Evolutionary conservation across 768 basidiomycete species (phyloP), one percentile per base, ranked within the genome.

Genomic region (Leccinum imitatum): DNA sequence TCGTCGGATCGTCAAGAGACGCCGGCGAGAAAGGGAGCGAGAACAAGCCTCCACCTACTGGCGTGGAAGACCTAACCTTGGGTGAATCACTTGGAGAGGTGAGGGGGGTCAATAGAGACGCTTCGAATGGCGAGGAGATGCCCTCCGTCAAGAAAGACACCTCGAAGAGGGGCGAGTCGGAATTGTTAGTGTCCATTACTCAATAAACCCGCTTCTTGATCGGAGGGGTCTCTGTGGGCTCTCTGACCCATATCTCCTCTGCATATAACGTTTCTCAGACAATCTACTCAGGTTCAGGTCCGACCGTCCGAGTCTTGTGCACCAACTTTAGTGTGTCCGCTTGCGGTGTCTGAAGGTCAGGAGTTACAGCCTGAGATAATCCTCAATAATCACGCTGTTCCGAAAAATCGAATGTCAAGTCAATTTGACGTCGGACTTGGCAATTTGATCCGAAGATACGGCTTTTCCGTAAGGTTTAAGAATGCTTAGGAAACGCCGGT

Each of bases 1-100:
- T 71, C 51, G 62, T 53, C 37, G 69, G 64, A 30, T 53, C 58
- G 17, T 57, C 51, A 17, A 69, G 54, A 52, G 62, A 58, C n/a
- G 65, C 55, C 0, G 66, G 70, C 6, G 46, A 54, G 59, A 72
- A 70, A 4, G 61, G 60, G 15, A 33, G 7, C 1, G 56, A 62
- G 35, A 72, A 65, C 19, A 61, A 17, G 56, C 31, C 51, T 25
- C 50, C 19, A 6, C 15, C 13, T 6, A 50, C 10, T 47, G 46
- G 53, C 3, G 31, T 59, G 21, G 17, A 53, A 44, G 50, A 27
- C n/a, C 14, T n/a, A 1, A 19, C 41, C 9, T 23, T 41, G 0
- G 62, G 60, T 17, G 67, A 59, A 35, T n/a, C 31, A 37, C 6
- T 6, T 23, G 52, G 50, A 21, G 64, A 54, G 13, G 63, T 67